phyloP scores from a whole-genome alignment of 2,329 filamentous ascomycete species.

The Trichophyton benhamiae region DNA sequence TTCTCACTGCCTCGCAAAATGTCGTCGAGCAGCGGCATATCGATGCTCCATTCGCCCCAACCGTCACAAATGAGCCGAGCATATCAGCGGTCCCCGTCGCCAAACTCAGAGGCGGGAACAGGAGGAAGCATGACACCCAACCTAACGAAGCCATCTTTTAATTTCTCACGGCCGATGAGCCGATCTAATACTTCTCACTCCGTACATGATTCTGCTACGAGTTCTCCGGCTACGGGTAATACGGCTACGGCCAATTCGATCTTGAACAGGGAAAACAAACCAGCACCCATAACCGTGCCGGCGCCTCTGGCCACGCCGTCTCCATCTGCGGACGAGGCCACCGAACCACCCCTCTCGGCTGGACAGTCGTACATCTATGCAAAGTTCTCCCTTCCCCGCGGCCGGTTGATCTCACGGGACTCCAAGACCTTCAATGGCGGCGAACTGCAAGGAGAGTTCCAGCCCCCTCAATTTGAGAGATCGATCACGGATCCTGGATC shows the following conservation, averaged over 20 bases:
- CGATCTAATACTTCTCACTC: slow-evolving; percentile 33
- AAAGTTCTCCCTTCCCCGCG: slow-evolving; percentile 71
- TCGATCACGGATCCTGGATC: slow-evolving; percentile 23
- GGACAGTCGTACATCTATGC: slow-evolving; percentile 74
- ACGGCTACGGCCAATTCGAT: not conserved
- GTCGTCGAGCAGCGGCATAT: slow-evolving; percentile 57
- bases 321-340: slow-evolving; percentile 11
- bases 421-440: slow-evolving; percentile 26
- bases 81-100: slow-evolving; percentile 67
- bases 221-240: not conserved
- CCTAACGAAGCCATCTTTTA: slow-evolving; percentile 65
- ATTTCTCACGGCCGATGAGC: slow-evolving; percentile 87
- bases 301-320: slow-evolving; percentile 7
- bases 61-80: slow-evolving; percentile 48
- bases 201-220: slow-evolving; percentile 20
- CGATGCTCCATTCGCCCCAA: slow-evolving; percentile 48
- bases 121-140: slow-evolving; percentile 49
- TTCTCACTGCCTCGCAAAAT: slow-evolving; percentile 64
- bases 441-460: slow-evolving; percentile 18
- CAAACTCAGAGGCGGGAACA: slow-evolving; percentile 52
- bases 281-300: slow-evolving; percentile 25
- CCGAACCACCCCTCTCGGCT: slow-evolving; percentile 28
- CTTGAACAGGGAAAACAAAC: slow-evolving; percentile 17
- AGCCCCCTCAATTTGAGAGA: slow-evolving; percentile 44
- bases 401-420: slow-evolving; percentile 61